phyloP scores from a whole-genome alignment of 257 asterid genomes.

The Scutellaria barbata region DNA sequence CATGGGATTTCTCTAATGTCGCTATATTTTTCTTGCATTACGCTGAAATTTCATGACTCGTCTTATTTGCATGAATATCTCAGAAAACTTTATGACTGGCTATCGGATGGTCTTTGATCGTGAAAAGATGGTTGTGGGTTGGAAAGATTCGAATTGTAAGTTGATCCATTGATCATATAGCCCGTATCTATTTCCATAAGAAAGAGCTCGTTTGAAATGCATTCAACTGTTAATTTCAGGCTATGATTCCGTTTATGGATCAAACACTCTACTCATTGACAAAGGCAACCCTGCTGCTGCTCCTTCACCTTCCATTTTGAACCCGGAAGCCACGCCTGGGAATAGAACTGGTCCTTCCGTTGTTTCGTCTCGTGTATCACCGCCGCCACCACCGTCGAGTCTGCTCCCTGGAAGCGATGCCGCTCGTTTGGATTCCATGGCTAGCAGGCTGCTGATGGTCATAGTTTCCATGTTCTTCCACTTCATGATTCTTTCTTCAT shows the following conservation, averaged over 20 bases:
- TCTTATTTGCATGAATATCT: not conserved
- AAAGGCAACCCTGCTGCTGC: slow-evolving; percentile 47
- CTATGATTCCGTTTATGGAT: slow-evolving; percentile 44
- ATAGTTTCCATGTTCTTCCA: slow-evolving; percentile 46
- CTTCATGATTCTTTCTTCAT: slow-evolving; percentile 55
- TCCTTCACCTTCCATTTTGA: slow-evolving; percentile 65
- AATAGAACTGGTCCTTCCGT: slow-evolving; percentile 40
- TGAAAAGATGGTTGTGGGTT: slow-evolving; percentile 86
- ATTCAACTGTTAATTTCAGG: slow-evolving; percentile 46
- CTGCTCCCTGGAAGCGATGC: slow-evolving; percentile 48
- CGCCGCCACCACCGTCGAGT: slow-evolving; percentile 40
- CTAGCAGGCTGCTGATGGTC: slow-evolving; percentile 40
- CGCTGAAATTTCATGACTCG: no score
- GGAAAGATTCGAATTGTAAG: slow-evolving; percentile 87
- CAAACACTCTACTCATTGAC: slow-evolving; percentile 65
- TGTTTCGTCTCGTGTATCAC: slow-evolving; percentile 34
- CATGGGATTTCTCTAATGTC: no score
- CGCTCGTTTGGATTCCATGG: slow-evolving; percentile 38
- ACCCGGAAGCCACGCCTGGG: slow-evolving; percentile 70
- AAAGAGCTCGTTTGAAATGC: slow-evolving; percentile 7
- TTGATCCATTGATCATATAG: slow-evolving; percentile 4
- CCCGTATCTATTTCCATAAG: not conserved
- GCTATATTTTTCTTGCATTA: no score
- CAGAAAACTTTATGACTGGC: slow-evolving; percentile 97
- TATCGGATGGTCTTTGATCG: slow-evolving; percentile 82